These are phyloP conservation scores for Fusarium hostae DNA, from an alignment of 2,329 filamentous ascomycete species.

Conservation along the genomic window DNA sequence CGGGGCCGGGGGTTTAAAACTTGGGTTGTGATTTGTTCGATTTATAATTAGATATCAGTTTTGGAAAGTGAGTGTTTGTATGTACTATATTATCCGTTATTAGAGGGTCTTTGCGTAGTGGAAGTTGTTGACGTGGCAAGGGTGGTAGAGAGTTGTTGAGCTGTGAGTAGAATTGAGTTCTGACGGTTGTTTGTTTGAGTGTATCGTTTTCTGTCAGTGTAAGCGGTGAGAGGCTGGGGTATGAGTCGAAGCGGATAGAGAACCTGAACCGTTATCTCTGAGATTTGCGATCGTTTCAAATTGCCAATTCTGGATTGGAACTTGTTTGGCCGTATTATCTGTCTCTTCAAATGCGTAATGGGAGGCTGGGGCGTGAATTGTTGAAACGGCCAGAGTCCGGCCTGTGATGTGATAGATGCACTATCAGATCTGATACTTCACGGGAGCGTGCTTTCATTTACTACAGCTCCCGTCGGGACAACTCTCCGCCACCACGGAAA, in stretches of 20 bases:
- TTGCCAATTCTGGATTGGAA: no score
- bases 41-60: background rate
- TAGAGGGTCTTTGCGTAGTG: background rate
- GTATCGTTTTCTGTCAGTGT: background rate
- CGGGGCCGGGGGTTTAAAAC: background rate
- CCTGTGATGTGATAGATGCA: background rate
- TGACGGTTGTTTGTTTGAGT: background rate
- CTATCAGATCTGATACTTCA: background rate
- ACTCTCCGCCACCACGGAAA: background rate
- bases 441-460: background rate
- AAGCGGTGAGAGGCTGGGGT: no score
- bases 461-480: background rate
- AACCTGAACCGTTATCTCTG: background rate
- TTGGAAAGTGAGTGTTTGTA: background rate
- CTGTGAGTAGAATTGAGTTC: background rate
- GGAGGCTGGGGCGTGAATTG: background rate
- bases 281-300: background rate
- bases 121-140: background rate
- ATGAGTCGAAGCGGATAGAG: rapidly evolving
- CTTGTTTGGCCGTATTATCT: background rate
- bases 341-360: rapidly evolving
- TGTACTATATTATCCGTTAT: background rate
- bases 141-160: background rate
- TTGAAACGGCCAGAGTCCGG: no score
- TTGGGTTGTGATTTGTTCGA: background rate